Evolutionary conservation across 2,329 filamentous ascomycete genomes (phyloP).

Genomic region (Scolecobasidium constrictum): DNA sequence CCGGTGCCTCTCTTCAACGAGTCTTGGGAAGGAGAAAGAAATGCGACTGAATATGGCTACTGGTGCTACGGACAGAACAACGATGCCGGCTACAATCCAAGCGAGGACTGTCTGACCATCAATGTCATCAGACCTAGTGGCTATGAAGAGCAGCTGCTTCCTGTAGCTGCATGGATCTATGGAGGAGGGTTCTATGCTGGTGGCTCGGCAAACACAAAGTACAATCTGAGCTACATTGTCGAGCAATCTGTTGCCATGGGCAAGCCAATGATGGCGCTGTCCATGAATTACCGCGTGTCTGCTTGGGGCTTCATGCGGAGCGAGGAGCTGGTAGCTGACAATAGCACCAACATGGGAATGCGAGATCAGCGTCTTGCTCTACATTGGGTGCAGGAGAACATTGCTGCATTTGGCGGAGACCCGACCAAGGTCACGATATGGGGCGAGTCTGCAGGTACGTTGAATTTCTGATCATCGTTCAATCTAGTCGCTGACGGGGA

Average conservation of each 20-base stretch:
- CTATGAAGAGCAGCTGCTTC: no score
- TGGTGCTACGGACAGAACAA: not conserved
- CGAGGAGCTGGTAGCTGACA: constrained; percentile 15
- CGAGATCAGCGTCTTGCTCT: constrained; percentile 26
- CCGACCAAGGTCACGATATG: constrained; percentile 25
- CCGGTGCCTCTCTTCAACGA: constrained; percentile 47
- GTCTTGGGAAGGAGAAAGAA: no score
- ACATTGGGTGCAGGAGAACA: constrained; percentile 23
- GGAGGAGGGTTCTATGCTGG: constrained; percentile 23
- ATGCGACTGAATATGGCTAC: not conserved
- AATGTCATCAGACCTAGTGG: constrained; percentile 46
- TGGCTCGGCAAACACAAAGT: constrained; percentile 28
- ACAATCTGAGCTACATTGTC: constrained; percentile 22
- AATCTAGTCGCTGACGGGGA: no score
- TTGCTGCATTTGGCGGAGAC: constrained; percentile 26
- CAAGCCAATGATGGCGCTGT: constrained; percentile 34
- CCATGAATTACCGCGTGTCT: constrained; percentile 36
- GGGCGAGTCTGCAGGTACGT: constrained; percentile 29
- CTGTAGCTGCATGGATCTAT: constrained; percentile 46
- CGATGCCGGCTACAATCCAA: constrained; percentile 1
- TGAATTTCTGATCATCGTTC: no score
- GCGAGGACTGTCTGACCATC: constrained; percentile 50
- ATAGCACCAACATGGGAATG: constrained; percentile 34
- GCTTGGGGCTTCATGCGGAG: constrained; percentile 20
- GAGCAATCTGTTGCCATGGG: constrained; percentile 19